phyloP scores from a whole-genome alignment of 495 filamentous ascomycete genomes.

The Durotheca rogersii region DNA sequence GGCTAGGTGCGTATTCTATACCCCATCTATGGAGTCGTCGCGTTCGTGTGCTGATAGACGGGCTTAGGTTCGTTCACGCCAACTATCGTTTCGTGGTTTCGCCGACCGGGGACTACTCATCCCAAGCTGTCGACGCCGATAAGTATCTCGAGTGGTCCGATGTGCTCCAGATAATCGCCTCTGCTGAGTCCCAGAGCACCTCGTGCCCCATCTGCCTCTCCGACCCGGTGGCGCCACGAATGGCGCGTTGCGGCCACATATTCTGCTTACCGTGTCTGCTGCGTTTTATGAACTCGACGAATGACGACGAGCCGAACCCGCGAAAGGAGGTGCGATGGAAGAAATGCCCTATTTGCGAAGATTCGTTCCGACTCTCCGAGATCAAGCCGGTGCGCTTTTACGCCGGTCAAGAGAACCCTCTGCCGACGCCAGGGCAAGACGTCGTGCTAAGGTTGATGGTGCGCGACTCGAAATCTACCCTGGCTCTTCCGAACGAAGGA shows the following conservation, averaged over 20 bases:
- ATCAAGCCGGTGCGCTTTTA: constrained; percentile 92
- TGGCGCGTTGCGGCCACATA: constrained; percentile 97
- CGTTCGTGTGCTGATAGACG: constrained; percentile 16
- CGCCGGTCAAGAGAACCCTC: constrained; percentile 77
- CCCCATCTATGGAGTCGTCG: constrained; percentile 1
- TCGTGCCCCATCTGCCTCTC: constrained; percentile 94
- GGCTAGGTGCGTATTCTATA: constrained; percentile 56
- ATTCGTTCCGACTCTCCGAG: constrained; percentile 82
- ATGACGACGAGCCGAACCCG: constrained; percentile 58
- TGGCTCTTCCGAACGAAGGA: constrained; percentile 84
- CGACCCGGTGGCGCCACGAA: constrained; percentile 86
- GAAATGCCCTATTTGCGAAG: constrained; percentile 96
- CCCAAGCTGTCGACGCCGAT: constrained; percentile 83
- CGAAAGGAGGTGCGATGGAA: constrained; percentile 77
- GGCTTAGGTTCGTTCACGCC: constrained; percentile 79
- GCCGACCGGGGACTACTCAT: constrained; percentile 73
- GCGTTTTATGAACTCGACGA: constrained; percentile 92
- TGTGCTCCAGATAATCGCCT: constrained; percentile 88
- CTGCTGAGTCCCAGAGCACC: constrained; percentile 80
- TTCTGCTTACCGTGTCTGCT: constrained; percentile 94
- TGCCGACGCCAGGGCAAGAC: constrained; percentile 81
- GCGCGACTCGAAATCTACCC: constrained; percentile 73
- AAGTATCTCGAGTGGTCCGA: constrained; percentile 87
- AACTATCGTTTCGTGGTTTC: constrained; percentile 97
- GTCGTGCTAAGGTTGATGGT: constrained; percentile 83